Conservation (phyloP, 2,329 filamentous ascomycete genomes). For the Penicillium sp. region DNA sequence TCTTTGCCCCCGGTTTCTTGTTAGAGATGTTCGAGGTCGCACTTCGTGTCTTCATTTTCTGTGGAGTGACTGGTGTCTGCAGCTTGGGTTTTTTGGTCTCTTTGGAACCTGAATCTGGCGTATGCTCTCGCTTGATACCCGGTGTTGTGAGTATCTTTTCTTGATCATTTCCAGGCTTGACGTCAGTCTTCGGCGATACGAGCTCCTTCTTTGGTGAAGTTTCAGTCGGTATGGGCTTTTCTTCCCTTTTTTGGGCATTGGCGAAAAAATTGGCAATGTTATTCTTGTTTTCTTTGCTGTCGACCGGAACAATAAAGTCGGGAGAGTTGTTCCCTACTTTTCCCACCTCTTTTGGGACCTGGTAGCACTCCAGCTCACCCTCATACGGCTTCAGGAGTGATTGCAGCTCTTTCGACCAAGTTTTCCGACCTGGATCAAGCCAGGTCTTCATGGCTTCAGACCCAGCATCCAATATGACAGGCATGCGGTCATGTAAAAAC, state of each 20-base stretch:
- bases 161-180: constrained; percentile 14
- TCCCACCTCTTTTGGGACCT: constrained; percentile 83
- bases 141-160: constrained; percentile 51
- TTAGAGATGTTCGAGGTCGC: constrained; percentile 56
- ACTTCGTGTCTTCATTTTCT: constrained; percentile 55
- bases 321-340: constrained; percentile 93
- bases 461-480: constrained; percentile 79
- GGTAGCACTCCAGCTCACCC: constrained; percentile 79
- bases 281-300: constrained; percentile 83
- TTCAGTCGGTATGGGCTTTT: constrained; percentile 26
- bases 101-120: constrained; percentile 25
- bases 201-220: constrained; percentile 25
- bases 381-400: constrained; percentile 73
- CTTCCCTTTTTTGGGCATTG: constrained; percentile 48
- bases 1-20: constrained; percentile 46
- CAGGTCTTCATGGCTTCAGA: constrained; percentile 70
- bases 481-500: constrained; percentile 95
- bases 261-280: constrained; percentile 95
- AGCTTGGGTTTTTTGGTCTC: constrained; percentile 28
- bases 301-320: constrained; percentile 76
- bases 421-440: constrained; percentile 70
- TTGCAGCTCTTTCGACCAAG: constrained; percentile 80
- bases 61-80: constrained; percentile 25
- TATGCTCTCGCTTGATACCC: constrained; percentile 51
- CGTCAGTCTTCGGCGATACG: constrained; percentile 35